These are phyloP conservation scores for Xylariomycetidae sp. DNA, from an alignment of 2,329 filamentous ascomycete genomes.

Conservation along the genomic window DNA sequence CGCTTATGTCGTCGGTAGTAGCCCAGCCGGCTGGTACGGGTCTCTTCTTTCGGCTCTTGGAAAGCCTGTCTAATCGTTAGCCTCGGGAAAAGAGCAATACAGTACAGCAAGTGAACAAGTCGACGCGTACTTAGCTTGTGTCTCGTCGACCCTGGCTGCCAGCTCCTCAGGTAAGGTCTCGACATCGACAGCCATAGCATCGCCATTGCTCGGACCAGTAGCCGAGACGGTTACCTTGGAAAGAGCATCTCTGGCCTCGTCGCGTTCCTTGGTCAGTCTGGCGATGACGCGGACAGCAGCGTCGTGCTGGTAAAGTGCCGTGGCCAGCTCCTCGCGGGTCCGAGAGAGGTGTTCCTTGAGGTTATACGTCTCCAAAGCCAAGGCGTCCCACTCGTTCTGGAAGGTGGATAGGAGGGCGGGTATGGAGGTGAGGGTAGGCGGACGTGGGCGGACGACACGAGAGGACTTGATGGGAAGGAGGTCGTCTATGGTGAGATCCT, in stretches of 20 bases:
- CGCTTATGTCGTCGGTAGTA: constrained; percentile 63
- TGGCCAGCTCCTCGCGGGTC: constrained; percentile 88
- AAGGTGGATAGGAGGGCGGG: constrained; percentile 90
- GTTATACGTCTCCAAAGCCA: constrained; percentile 88
- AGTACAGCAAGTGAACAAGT: constrained; percentile 11
- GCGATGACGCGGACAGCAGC: constrained; percentile 95
- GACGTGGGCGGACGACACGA: constrained; percentile 79
- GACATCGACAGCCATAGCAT: constrained; percentile 90
- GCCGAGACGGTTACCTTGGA: constrained; percentile 75
- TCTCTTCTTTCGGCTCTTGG: constrained; percentile 84
- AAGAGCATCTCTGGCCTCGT: constrained; percentile 86
- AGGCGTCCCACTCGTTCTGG: constrained; percentile 96
- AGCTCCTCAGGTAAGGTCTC: constrained; percentile 71
- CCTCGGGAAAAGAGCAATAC: too few relatives aligned
- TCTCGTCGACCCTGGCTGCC: constrained; percentile 69
- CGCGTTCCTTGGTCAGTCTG: constrained; percentile 81
- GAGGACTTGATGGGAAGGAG: constrained; percentile 82
- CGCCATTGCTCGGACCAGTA: constrained; percentile 54
- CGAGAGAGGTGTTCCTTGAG: constrained; percentile 84
- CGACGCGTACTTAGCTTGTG: constrained; percentile 69
- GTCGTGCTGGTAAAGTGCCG: constrained; percentile 93
- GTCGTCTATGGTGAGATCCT: constrained; percentile 78
- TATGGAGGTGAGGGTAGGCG: constrained; percentile 92
- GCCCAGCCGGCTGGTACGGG: constrained; percentile 82
- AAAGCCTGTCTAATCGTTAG: constrained; percentile 55